Evolutionary conservation across 73 alveolate genomes (phyloP), one percentile per base, ranked within the genome.

Genomic region (Strombidium stylifer): DNA sequence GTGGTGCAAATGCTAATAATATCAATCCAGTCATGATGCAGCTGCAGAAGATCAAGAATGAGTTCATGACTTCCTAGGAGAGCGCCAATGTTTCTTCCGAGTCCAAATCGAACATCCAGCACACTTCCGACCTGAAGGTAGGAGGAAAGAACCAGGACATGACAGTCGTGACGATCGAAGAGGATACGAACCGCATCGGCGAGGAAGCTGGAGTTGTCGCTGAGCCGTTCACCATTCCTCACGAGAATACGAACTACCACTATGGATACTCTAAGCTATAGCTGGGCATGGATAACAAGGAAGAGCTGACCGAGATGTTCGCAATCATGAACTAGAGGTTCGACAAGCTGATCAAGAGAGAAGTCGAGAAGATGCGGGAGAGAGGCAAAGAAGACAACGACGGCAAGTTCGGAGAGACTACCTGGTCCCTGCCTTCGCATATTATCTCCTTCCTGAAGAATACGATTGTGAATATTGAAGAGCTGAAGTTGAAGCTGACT

Each of bases 361-460:
- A 4, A 2, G 18, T 21, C 42, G n/a, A 6, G 23, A 42, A 26
- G 4, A 65, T 8, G 7, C 3, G 25, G 10, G 8, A 1, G 7
- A 23, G 19, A 20, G 59, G 47, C 14, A 28, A 26, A 18, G 14
- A 45, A 20, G 39, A n/a, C 0, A 65, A 24, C 3, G 1, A 7
- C n/a, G 6, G 14, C 23, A 49, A 18, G n/a, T 15, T 3, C 45
- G 78, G 78, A 45, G 6, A n/a, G n/a, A n/a, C n/a, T n/a, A n/a
- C n/a, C n/a, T n/a, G n/a, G n/a, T n/a, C n/a, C 47, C 31, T 64
- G 27, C 78, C 78, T 26, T 28, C 46, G 28, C 78, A 64, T 47
- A 45, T 64, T 5, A 10, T 64, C 3, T 19, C 51, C 14, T 64
- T 46, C 37, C 28, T 64, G 23, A 42, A 53, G 14, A 64, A 64